A percentile compares a stretch with the other conserved stretches of the same genome.
phyloP scores from a whole-genome alignment of 208 protist genomes.

The Porcisia deanei region DNA sequence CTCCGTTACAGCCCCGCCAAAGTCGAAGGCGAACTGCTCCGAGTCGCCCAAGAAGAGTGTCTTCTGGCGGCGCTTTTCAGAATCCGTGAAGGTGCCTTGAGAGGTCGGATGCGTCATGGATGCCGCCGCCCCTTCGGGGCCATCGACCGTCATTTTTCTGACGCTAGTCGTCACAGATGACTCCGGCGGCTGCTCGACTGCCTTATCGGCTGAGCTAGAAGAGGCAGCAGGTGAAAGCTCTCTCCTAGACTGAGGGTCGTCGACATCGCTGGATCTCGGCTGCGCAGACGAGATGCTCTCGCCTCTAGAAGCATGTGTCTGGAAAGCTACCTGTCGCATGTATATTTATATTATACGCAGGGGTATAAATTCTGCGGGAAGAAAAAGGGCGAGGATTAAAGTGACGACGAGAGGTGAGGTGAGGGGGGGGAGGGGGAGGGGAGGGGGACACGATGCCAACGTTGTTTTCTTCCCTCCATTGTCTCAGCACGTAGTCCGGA shows the following conservation, averaged over 20 bases:
- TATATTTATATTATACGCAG: too few species aligned
- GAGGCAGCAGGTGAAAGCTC: not conserved
- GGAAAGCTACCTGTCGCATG: not conserved
- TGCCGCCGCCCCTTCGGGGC: not conserved
- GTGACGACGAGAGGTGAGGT: too few species aligned
- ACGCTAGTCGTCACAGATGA: not conserved
- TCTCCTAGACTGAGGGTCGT: not conserved
- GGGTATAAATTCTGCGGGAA: not conserved
- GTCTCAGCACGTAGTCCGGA: not conserved
- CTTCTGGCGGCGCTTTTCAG: conserved; percentile 29
- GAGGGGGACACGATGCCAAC: not conserved
- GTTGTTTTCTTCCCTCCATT: not conserved
- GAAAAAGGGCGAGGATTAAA: not conserved
- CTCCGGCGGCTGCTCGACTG: not conserved
- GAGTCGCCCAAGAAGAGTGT: conserved; percentile 72
- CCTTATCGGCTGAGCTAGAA: not conserved
- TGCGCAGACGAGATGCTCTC: not conserved
- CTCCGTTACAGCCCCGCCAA: conserved; percentile 40
- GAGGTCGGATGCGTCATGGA: not conserved
- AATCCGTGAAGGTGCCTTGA: conserved; percentile 13
- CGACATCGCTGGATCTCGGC: not conserved
- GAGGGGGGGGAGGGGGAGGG: not conserved
- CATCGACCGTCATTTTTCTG: not conserved
- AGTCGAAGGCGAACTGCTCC: conserved; percentile 85
- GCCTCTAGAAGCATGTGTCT: not conserved